Evolutionary conservation across 257 asterid species (phyloP), one percentile per base, ranked within the genome.

Genomic region (Lycium ferocissimum): DNA sequence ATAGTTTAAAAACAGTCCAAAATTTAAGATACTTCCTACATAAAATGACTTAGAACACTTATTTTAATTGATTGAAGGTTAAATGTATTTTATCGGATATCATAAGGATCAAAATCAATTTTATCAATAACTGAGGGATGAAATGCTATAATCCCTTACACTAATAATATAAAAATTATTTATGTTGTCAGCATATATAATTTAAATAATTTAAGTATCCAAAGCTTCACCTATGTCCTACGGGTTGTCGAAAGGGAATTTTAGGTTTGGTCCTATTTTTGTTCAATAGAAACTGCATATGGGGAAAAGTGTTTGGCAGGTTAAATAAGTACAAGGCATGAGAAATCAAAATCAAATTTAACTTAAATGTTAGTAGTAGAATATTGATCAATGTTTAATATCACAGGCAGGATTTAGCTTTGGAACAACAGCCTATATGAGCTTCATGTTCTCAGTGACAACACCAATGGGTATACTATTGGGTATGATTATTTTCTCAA

Each of bases 381-480:
- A 6, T 40, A 40, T 40, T 40, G 65, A 58, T n/a, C 17, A 15
- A 17, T 13, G 2, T 67, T 38, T 3, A 40, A 40, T 40, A 63
- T 57, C 14, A 72, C 92, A 89, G 92, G 92, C 92, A 10, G 90
- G 92, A 7, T 89, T 89, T 87, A 87, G 89, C 86, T 58, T 87
- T 2, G 87, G 86, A 75, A 89, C 89, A 14, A 89, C 90, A 20
- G 89, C 87, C 2, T 89, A 89, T 51, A 89, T 89, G 92, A 87
- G 90, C 85, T 84, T 89, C 83, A 84, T 89, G 92, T 87, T 89
- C 43, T 66, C 92, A 1, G 92, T 86, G 85, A 89, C 92, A 2
- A 89, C 92, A 14, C 92, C 92, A 5, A 49, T 89, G 82, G 92
- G 90, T 0, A 89, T 89, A 87, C 82, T 78, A 6, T 53, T 89